Evolutionary conservation across 768 basidiomycete species (phyloP).

Genomic region (Peribolospora kevripleyi): DNA sequence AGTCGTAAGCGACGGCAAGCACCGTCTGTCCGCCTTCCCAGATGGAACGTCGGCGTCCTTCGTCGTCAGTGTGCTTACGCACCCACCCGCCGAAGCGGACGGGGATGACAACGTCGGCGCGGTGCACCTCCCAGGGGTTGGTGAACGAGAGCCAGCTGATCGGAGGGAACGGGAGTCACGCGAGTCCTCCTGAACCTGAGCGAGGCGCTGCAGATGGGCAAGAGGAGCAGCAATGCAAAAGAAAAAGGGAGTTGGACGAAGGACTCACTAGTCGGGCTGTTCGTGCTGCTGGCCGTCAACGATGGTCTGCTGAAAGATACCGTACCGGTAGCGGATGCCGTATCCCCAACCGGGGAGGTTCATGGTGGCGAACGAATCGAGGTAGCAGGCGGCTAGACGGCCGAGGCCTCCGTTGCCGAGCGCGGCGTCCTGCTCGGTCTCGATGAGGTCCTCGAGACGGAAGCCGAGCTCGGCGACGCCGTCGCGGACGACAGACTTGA

Average conservation of each 20-base stretch:
- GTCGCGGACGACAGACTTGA: constrained; percentile 48
- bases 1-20: constrained; percentile 75
- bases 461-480: constrained; percentile 62
- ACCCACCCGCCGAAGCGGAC: constrained; percentile 36
- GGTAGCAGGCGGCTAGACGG: constrained; percentile 87
- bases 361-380: constrained; percentile 65
- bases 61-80: constrained; percentile 13
- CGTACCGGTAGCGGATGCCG: constrained; percentile 42
- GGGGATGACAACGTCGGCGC: constrained; percentile 10
- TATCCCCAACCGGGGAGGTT: constrained; percentile 92
- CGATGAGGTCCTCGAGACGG: constrained; percentile 25
- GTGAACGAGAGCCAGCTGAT: no score
- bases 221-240: no score
- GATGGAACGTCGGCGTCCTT: constrained; percentile 8
- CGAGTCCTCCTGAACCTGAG: no score
- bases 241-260: neutral
- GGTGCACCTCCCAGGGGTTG: neutral
- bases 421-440: constrained; percentile 75
- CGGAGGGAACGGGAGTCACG: no score
- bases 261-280: constrained; percentile 1
- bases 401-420: constrained; percentile 90
- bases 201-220: no score
- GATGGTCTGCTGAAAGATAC: constrained; percentile 86
- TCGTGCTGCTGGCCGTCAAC: constrained; percentile 49
- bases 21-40: constrained; percentile 76